Evolutionary conservation across 768 basidiomycete genomes (phyloP).

Genomic region (Lactarius sp.): DNA sequence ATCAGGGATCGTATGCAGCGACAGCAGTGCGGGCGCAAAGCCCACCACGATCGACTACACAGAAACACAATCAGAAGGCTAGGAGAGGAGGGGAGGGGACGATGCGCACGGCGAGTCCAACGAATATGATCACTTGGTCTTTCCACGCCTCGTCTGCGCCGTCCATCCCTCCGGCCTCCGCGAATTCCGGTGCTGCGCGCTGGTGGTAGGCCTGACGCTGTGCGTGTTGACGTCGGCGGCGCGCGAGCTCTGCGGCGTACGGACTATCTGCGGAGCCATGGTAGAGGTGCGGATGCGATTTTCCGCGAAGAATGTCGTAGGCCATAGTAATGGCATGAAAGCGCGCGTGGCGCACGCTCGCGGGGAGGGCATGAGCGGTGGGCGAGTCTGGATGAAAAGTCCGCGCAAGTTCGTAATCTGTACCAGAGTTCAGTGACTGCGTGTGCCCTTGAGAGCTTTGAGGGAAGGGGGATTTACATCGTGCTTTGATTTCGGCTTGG

Average conservation of each 20-base stretch:
- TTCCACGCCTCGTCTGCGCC: slow-evolving; percentile 45
- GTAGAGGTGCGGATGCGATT: slow-evolving; percentile 21
- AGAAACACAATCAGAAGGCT: background rate
- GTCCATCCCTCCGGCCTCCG: slow-evolving; percentile 19
- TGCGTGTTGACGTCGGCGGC: slow-evolving; percentile 40
- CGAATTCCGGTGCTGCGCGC: slow-evolving; percentile 18
- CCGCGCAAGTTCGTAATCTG: slow-evolving; percentile 73
- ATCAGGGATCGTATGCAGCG: slow-evolving; percentile 35
- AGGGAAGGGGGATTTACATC: slow-evolving; percentile 46
- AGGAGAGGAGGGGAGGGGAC: background rate
- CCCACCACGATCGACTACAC: slow-evolving; percentile 42
- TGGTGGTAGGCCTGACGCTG: slow-evolving; percentile 33
- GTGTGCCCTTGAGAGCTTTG: background rate
- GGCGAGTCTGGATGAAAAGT: slow-evolving; percentile 67
- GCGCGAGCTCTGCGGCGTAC: slow-evolving; percentile 48
- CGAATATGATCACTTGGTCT: slow-evolving; percentile 45
- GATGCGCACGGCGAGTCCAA: slow-evolving; percentile 45
- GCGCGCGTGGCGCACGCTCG: slow-evolving; percentile 47
- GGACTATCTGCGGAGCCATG: slow-evolving; percentile 36
- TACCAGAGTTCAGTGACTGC: background rate
- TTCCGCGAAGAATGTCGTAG: slow-evolving; percentile 53
- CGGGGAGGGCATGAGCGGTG: slow-evolving; percentile 37
- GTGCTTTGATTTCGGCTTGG: slow-evolving; percentile 56
- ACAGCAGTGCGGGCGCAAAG: slow-evolving; percentile 41
- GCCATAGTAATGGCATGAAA: slow-evolving; percentile 64